A percentile compares a stretch with the other conserved stretches of the same genome.
These are phyloP conservation scores for Aspergillus quadricinctus DNA, from an alignment of 2,329 filamentous ascomycete species.

Conservation along the genomic window DNA sequence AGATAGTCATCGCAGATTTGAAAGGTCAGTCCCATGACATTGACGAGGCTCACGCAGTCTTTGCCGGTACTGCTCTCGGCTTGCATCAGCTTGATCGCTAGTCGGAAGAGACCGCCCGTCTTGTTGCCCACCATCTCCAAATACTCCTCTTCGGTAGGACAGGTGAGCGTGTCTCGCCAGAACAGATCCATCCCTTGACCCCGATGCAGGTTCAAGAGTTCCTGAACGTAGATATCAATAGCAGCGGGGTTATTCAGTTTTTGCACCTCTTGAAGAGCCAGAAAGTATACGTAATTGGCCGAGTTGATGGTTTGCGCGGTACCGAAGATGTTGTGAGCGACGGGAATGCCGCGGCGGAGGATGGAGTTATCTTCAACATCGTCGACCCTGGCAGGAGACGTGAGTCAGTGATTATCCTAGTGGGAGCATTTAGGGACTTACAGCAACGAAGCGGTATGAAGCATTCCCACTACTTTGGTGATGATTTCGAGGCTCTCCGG, in stretches of 20 bases:
- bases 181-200: slow-evolving; percentile 49
- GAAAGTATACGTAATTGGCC: slow-evolving; percentile 48
- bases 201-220: slow-evolving; percentile 44
- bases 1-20: slow-evolving; percentile 69
- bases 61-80: slow-evolving; percentile 35
- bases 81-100: slow-evolving; percentile 45
- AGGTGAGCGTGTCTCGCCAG: slow-evolving; percentile 44
- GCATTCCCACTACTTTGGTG: slow-evolving; percentile 41
- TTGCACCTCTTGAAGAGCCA: slow-evolving; percentile 40
- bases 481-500: slow-evolving; percentile 38
- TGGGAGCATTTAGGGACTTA: slow-evolving; percentile 17
- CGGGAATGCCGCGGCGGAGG: slow-evolving; percentile 46
- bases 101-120: slow-evolving; percentile 45
- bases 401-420: not conserved
- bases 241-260: slow-evolving; percentile 37
- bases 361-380: slow-evolving; percentile 48
- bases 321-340: slow-evolving; percentile 49
- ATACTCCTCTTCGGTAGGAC: slow-evolving; percentile 46
- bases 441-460: slow-evolving; percentile 44
- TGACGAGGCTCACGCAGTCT: slow-evolving; percentile 63
- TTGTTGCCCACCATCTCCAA: slow-evolving; percentile 48
- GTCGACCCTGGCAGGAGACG: slow-evolving; percentile 35
- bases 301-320: slow-evolving; percentile 50
- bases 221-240: slow-evolving; percentile 43
- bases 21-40: slow-evolving; percentile 43